These are phyloP conservation scores for Cutaneotrichosporon mucoides DNA, from an alignment of 1,284 basidiomycete genomes.

Conservation along the genomic window DNA sequence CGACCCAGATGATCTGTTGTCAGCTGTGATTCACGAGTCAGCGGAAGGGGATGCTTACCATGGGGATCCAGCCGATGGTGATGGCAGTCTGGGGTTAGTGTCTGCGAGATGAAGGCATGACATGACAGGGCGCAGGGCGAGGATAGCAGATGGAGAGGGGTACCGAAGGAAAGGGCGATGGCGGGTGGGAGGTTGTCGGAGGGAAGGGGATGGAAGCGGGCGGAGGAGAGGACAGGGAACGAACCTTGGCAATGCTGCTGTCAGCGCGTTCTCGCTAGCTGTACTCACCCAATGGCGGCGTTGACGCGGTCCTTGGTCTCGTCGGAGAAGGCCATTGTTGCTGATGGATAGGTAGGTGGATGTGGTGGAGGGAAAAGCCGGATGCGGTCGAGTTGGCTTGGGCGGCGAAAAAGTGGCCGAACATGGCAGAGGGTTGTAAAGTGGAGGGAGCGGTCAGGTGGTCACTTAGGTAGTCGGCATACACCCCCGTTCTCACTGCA, in stretches of 20 bases:
- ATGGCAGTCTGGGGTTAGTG: slow-evolving; percentile 63
- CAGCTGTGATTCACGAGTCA: too few species aligned
- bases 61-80: slow-evolving; percentile 88
- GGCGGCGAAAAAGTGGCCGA: background rate
- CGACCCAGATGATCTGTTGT: slow-evolving; percentile 72
- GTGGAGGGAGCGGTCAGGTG: too few species aligned
- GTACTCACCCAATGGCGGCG: slow-evolving; percentile 44
- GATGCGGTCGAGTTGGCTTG: too few species aligned
- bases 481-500: too few species aligned
- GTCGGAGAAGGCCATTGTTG: slow-evolving; percentile 49
- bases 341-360: background rate
- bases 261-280: background rate
- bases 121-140: background rate
- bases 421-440: background rate
- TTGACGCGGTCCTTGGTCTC: slow-evolving; percentile 51
- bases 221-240: background rate
- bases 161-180: background rate
- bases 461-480: too few species aligned
- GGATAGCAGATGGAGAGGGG: background rate
- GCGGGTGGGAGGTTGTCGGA: background rate
- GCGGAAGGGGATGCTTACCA: slow-evolving; percentile 36
- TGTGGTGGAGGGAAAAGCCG: background rate
- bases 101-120: background rate
- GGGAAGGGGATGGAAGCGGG: background rate
- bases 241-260: slow-evolving; percentile 20